Evolutionary conservation across 2,329 filamentous ascomycete species (phyloP).

Genomic region (Cladosporium austrohemisphaericum): DNA sequence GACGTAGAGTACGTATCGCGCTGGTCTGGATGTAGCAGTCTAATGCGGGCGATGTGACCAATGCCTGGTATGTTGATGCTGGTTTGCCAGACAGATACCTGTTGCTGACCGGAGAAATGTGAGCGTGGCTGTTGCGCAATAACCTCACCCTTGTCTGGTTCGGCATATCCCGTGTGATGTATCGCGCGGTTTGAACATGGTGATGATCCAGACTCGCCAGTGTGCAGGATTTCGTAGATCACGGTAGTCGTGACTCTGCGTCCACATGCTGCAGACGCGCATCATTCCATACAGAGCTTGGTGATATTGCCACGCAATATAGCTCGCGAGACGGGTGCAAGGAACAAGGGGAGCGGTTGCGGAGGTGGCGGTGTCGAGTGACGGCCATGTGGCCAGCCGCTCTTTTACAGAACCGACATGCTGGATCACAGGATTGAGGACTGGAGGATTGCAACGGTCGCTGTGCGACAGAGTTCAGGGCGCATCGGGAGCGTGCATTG

Average conservation of each 20-base stretch:
- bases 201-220: background rate
- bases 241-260: background rate
- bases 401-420: slow-evolving; percentile 11
- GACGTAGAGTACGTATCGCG: slow-evolving; percentile 5
- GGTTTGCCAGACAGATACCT: background rate
- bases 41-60: background rate
- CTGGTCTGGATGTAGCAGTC: slow-evolving; percentile 12
- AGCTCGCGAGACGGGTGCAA: background rate
- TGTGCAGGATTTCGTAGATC: background rate
- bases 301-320: slow-evolving; percentile 5
- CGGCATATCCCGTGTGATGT: slow-evolving; percentile 12
- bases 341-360: slow-evolving; percentile 2
- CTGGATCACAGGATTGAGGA: slow-evolving; percentile 14
- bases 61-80: background rate
- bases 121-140: slow-evolving; percentile 13
- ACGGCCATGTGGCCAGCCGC: slow-evolving; percentile 13
- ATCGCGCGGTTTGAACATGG: slow-evolving; percentile 5
- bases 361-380: slow-evolving; percentile 7
- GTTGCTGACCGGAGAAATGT: slow-evolving; percentile 1
- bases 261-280: background rate
- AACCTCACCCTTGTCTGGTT: background rate
- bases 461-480: slow-evolving; percentile 14
- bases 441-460: slow-evolving; percentile 13
- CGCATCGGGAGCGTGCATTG: slow-evolving; percentile 13
- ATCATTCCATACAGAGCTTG: background rate